Evolutionary conservation across 768 basidiomycete genomes (phyloP), one percentile per base, ranked within the genome.

Genomic region (Trametes punicea): DNA sequence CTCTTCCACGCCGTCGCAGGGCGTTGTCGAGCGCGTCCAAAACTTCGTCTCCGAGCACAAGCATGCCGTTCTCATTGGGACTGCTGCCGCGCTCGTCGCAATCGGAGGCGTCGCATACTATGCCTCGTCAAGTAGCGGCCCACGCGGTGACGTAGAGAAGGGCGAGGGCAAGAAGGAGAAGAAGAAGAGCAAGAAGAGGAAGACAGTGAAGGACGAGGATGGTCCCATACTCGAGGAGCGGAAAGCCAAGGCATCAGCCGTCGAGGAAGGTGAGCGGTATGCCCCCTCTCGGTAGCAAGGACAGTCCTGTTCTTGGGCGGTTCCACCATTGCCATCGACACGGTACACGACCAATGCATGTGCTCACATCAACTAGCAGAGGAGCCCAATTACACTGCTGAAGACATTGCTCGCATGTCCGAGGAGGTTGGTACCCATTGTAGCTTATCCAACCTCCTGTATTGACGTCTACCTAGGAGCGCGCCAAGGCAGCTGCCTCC

Each of bases 211-310:
- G 66, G 82, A 82, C 59, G 58, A 70, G 6, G 83, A 90, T 57
- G 86, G 87, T 0, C 93, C 93, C 34, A 75, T 96, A 38, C 71
- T 96, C 45, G 91, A 95, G 76, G 91, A 94, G 70, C 68, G 79
- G 50, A 78, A 76, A 49, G 76, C 85, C 3, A 73, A 73, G 56
- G 60, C 62, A 11, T 56, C 53, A 62, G 72, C 45, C 68, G 73
- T 71, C 52, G 59, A 66, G 25, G 56, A 56, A 49, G 64, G 69
- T 65, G 58, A 47, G 66, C 59, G 26, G 21, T 45, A 42, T 41
- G 16, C 27, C 41, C 23, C 16, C 21, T 30, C n/a, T n/a, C n/a
- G n/a, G n/a, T n/a, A n/a, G n/a, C n/a, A n/a, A n/a, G n/a, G n/a
- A n/a, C n/a, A n/a, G n/a, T n/a, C n/a, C n/a, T n/a, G n/a, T n/a